Evolutionary conservation across 768 basidiomycete genomes (phyloP), one percentile per base, ranked within the genome.

Genomic region (Auricularia cornea): DNA sequence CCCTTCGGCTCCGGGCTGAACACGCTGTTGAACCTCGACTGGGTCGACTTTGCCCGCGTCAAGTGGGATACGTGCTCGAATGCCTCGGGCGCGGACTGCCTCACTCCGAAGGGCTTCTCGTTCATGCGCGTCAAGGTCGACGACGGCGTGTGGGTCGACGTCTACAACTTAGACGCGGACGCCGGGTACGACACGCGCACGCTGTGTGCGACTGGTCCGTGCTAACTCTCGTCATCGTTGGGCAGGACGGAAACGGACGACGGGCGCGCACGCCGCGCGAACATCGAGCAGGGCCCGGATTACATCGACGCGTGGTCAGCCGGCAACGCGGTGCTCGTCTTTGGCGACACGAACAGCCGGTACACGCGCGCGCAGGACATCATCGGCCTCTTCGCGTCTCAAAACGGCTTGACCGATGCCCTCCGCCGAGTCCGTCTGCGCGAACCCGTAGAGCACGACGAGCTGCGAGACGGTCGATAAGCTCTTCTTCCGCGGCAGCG

Each of bases 391-490:
- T 65, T 75, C 61, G 30, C 73, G n/a, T 54, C 66, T 59, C 65
- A 60, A 52, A 71, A 69, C 12, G 68, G 67, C 3, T 59, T 72
- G 16, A 69, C 67, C 38, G 75, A 75, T 63, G 56, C 35, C 77
- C 77, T n/a, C 70, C 66, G 2, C 65, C 66, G 11, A 73, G 73
- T 31, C 62, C 71, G 3, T 64, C 52, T 33, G 69, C 70, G 23
- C 66, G 69, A 71, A 66, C 60, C 67, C 3, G 51, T n/a, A 8
- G n/a, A 62, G 68, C 60, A 69, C 72, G 68, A 67, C 69, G 5
- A 70, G 73, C 16, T 78, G 77, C 61, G 76, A 78, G 64, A 72
- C 72, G n/a, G 75, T 78, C 26, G 77, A 78, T 67, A 78, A 77
- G 70, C 70, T 74, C 26, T 70, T 77, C 61, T 65, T 69, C 33